These are phyloP conservation scores for Linum usitatissimum DNA, from an alignment of 345 rosid species.

Conservation along the genomic window DNA sequence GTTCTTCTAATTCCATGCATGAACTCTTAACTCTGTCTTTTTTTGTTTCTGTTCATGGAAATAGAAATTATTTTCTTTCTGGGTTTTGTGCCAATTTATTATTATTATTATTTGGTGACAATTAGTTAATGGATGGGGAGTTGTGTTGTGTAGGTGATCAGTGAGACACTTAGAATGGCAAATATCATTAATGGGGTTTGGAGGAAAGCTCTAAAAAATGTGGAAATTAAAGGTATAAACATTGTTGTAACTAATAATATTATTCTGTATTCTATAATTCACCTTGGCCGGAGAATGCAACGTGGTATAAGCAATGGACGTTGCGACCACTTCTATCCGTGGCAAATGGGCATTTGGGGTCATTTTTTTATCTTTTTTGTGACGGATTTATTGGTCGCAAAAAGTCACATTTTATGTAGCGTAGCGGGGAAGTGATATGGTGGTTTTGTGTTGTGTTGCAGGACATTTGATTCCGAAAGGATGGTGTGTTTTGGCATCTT, in stretches of 20 bases:
- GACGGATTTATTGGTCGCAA: too few relatives aligned
- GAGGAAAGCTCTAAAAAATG: conserved; percentile 85
- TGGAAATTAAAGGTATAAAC: conserved; percentile 62
- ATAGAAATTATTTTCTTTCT: not conserved
- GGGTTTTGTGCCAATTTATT: not conserved
- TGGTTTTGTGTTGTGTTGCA: conserved; percentile 15
- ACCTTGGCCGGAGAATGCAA: too few relatives aligned
- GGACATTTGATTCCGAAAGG: conserved; percentile 85
- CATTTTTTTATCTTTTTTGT: not conserved
- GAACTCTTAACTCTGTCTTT: not conserved
- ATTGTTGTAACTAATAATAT: too few relatives aligned
- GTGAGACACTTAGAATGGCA: conserved; percentile 79
- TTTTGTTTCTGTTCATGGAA: not conserved
- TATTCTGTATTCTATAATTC: too few relatives aligned
- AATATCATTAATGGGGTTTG: conserved; percentile 87
- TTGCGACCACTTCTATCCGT: too few relatives aligned
- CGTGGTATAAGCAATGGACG: too few relatives aligned
- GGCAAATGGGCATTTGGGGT: not conserved
- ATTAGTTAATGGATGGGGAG: not conserved
- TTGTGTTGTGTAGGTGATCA: conserved; percentile 49
- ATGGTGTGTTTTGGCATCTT: conserved; percentile 87
- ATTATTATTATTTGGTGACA: not conserved
- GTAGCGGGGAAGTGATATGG: too few relatives aligned
- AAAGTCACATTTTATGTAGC: too few relatives aligned
- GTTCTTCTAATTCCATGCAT: conserved; percentile 10